Conservation (phyloP, 176 grass and related monocot species). For the Melocanna baccifera region DNA sequence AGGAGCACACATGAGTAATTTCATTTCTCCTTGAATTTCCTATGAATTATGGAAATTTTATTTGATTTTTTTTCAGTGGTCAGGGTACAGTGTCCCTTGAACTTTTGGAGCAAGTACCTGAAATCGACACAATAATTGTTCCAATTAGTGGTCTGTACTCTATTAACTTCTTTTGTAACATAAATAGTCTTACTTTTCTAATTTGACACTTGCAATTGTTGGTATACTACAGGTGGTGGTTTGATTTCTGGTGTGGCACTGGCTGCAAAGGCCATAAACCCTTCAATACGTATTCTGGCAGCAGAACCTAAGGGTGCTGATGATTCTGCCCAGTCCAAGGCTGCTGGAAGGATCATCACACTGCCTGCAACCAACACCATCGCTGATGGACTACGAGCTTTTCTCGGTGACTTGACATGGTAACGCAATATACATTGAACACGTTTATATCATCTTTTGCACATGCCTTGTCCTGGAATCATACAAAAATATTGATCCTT, state of each 20-base stretch:
- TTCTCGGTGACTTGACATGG: slow-evolving; percentile 90
- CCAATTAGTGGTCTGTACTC: slow-evolving; percentile 77
- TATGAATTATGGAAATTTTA: slow-evolving; percentile 17
- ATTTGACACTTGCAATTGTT: slow-evolving; percentile 1
- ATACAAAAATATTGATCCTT: neutral
- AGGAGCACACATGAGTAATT: neutral
- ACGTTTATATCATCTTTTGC: neutral
- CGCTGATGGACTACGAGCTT: slow-evolving; percentile 91
- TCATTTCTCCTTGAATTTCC: neutral
- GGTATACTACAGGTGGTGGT: slow-evolving; percentile 61
- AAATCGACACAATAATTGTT: slow-evolving; percentile 72
- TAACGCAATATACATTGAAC: slow-evolving; percentile 27
- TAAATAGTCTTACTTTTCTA: neutral
- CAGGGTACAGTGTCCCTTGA: slow-evolving; percentile 90
- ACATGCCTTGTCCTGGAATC: neutral
- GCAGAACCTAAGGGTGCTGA: slow-evolving; percentile 90
- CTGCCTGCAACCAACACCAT: slow-evolving; percentile 67
- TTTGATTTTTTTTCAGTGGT: slow-evolving; percentile 65
- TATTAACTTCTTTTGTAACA: neutral
- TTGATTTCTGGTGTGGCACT: slow-evolving; percentile 84
- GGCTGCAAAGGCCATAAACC: slow-evolving; percentile 90
- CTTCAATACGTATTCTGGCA: slow-evolving; percentile 74
- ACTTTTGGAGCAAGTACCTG: slow-evolving; percentile 76
- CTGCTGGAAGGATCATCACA: slow-evolving; percentile 69
- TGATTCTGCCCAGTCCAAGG: slow-evolving; percentile 83